A percentile compares a stretch with the other conserved stretches of the same genome.
Evolutionary conservation across 352 stramenopile species (phyloP).

Genomic region (Pythium rhizo-oryzae): DNA sequence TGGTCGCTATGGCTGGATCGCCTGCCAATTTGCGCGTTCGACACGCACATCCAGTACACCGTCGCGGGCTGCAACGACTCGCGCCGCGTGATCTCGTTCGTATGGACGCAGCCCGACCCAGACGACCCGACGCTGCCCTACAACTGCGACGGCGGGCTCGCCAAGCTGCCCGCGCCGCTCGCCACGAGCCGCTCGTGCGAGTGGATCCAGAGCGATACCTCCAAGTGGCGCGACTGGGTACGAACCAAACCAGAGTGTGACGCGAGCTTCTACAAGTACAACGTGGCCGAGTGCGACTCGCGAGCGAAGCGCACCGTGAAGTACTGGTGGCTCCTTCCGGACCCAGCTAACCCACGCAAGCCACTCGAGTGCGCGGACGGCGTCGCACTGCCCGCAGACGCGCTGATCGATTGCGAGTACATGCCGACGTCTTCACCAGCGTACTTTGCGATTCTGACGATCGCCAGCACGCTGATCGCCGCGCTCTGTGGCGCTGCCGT

Average conservation of each 20-base stretch:
- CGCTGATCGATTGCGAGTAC: constrained; percentile 36
- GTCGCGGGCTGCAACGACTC: constrained; percentile 32
- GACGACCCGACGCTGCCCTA: constrained; percentile 16
- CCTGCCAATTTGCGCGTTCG: constrained; percentile 27
- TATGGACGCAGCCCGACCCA: constrained; percentile 3
- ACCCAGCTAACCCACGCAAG: constrained; percentile 13
- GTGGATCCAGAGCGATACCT: constrained; percentile 37
- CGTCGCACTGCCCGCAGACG: constrained; percentile 16
- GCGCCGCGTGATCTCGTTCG: constrained; percentile 35
- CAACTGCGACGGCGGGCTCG: constrained; percentile 32
- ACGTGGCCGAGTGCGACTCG: constrained; percentile 34
- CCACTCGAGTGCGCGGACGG: constrained; percentile 45
- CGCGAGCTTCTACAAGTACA: constrained; percentile 45
- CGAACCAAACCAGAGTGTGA: constrained; percentile 38
- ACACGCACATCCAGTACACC: constrained; percentile 33
- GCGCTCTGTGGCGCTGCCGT: not conserved
- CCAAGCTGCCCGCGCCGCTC: constrained; percentile 15
- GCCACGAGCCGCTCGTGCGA: constrained; percentile 32
- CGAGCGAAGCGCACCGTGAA: constrained; percentile 32
- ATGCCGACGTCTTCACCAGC: constrained; percentile 22
- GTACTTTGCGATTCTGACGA: constrained; percentile 25
- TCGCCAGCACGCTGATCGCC: not conserved
- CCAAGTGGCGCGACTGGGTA: constrained; percentile 34
- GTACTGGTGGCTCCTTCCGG: constrained; percentile 47
- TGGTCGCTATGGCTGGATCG: constrained; percentile 33